phyloP scores from a whole-genome alignment of 2,329 filamentous ascomycete species.

The Trichoderma endophyticum region DNA sequence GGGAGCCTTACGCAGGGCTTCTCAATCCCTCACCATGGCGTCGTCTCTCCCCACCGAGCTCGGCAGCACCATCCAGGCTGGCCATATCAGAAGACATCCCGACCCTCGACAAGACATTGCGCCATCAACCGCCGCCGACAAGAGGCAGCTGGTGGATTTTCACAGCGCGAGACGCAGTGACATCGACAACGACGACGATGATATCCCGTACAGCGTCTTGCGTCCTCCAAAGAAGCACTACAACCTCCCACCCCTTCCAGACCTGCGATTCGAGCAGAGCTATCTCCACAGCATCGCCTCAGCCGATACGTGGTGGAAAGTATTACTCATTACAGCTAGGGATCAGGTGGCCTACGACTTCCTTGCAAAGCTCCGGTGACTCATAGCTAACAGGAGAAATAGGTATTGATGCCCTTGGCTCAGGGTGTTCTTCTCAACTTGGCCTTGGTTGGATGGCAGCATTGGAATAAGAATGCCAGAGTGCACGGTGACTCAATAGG shows the following conservation, averaged over 20 bases:
- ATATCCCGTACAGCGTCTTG: constrained; percentile 66
- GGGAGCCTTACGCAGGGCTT: neutral
- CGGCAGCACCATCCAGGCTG: constrained; percentile 76
- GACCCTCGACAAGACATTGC: constrained; percentile 74
- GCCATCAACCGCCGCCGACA: constrained; percentile 21
- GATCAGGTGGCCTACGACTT: constrained; percentile 66
- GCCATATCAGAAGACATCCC: constrained; percentile 70
- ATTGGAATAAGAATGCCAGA: constrained; percentile 78
- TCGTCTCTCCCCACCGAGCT: constrained; percentile 63
- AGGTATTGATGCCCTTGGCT: constrained; percentile 81
- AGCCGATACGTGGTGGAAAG: constrained; percentile 74
- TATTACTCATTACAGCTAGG: constrained; percentile 78
- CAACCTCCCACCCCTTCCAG: constrained; percentile 66
- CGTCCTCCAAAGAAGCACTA: constrained; percentile 47
- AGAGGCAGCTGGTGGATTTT: constrained; percentile 5
- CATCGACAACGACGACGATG: constrained; percentile 40
- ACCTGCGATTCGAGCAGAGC: constrained; percentile 96
- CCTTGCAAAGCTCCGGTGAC: neutral
- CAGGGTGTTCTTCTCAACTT: constrained; percentile 91
- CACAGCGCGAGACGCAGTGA: constrained; percentile 24
- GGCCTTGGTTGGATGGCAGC: constrained; percentile 79
- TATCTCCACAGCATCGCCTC: constrained; percentile 85
- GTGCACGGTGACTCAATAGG: constrained; percentile 75
- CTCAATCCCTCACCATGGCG: constrained; percentile 39
- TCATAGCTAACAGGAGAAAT: constrained; percentile 11